These are phyloP conservation scores for Dispira parvispora DNA, from an alignment of 192 early-diverging fungal genomes.

Conservation along the genomic window DNA sequence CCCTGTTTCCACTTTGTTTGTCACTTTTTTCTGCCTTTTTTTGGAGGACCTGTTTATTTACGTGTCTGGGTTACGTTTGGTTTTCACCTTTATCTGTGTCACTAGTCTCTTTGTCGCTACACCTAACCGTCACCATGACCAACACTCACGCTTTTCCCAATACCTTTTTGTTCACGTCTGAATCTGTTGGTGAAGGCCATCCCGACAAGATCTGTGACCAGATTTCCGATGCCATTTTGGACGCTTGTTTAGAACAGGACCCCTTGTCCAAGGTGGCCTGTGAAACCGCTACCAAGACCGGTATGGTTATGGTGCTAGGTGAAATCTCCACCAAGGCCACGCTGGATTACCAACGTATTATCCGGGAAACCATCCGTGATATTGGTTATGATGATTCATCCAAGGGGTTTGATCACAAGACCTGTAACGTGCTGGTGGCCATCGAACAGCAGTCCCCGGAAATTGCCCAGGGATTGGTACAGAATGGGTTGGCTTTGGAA, in stretches of 20 bases:
- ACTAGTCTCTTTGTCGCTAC: background rate
- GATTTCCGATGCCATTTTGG: slow-evolving; percentile 96
- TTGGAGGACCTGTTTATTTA: background rate
- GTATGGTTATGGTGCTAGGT: slow-evolving; percentile 99
- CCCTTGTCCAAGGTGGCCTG: slow-evolving; percentile 97
- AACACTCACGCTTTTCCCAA: slow-evolving; percentile 27
- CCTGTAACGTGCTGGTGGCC: slow-evolving; percentile 98
- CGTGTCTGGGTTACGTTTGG: too few species aligned
- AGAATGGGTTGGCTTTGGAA: slow-evolving; percentile 79
- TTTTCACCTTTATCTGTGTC: background rate
- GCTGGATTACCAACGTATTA: slow-evolving; percentile 99
- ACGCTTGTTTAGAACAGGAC: slow-evolving; percentile 87
- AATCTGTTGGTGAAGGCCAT: slow-evolving; percentile 99
- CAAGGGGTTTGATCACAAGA: slow-evolving; percentile 99
- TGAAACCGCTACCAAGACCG: slow-evolving; percentile 99
- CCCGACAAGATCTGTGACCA: slow-evolving; percentile 99
- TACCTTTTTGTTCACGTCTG: slow-evolving; percentile 98
- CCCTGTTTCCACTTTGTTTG: background rate
- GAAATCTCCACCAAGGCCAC: slow-evolving; percentile 98
- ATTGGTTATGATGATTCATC: slow-evolving; percentile 98
- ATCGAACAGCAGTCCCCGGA: slow-evolving; percentile 99
- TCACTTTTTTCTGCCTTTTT: background rate
- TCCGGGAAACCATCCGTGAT: slow-evolving; percentile 95
- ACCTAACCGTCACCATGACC: slow-evolving; percentile 8
- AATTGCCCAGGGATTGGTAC: slow-evolving; percentile 93